phyloP scores from a whole-genome alignment of 2,329 filamentous ascomycete genomes.

The Endothia cerciana region DNA sequence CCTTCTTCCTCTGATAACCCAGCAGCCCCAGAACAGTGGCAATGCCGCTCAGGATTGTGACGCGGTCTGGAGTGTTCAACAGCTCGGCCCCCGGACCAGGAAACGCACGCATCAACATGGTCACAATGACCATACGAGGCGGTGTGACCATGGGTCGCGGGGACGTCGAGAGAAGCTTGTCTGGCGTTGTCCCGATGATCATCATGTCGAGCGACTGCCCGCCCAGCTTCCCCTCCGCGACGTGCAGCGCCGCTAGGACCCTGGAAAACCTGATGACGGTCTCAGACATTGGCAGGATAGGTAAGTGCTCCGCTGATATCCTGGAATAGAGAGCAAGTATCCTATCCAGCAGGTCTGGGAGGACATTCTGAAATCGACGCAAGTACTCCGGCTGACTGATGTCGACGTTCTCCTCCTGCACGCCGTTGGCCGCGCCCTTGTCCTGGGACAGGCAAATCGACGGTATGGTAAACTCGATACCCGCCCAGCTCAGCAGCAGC shows the following conservation, averaged over 20 bases:
- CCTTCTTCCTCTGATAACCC: slow-evolving; percentile 85
- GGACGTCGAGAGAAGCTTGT: slow-evolving; percentile 53
- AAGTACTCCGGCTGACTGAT: slow-evolving; percentile 56
- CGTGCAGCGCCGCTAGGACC: slow-evolving; percentile 68
- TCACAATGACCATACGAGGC: slow-evolving; percentile 66
- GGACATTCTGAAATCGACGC: slow-evolving; percentile 57
- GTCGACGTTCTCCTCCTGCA: slow-evolving; percentile 46
- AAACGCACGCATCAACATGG: slow-evolving; percentile 69
- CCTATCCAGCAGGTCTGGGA: slow-evolving; percentile 76
- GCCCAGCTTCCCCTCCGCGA: slow-evolving; percentile 66
- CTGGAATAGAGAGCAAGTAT: slow-evolving; percentile 76
- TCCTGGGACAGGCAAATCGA: slow-evolving; percentile 58
- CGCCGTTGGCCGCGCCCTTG: slow-evolving; percentile 39
- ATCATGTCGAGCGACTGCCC: slow-evolving; percentile 65
- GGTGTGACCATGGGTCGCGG: slow-evolving; percentile 60
- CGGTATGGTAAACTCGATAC: slow-evolving; percentile 80
- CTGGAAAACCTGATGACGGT: slow-evolving; percentile 74
- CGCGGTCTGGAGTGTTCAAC: slow-evolving; percentile 74
- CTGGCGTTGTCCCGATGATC: slow-evolving; percentile 62
- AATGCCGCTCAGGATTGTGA: slow-evolving; percentile 82
- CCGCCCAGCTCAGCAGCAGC: slow-evolving; percentile 81
- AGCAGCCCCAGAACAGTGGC: slow-evolving; percentile 81
- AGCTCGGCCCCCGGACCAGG: slow-evolving; percentile 68
- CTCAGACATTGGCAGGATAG: slow-evolving; percentile 73
- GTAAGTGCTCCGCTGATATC: slow-evolving; percentile 71